Evolutionary conservation across 2,329 filamentous ascomycete species (phyloP), one percentile per base, ranked within the genome.

Genomic region (Cucurbitaria berberidis): DNA sequence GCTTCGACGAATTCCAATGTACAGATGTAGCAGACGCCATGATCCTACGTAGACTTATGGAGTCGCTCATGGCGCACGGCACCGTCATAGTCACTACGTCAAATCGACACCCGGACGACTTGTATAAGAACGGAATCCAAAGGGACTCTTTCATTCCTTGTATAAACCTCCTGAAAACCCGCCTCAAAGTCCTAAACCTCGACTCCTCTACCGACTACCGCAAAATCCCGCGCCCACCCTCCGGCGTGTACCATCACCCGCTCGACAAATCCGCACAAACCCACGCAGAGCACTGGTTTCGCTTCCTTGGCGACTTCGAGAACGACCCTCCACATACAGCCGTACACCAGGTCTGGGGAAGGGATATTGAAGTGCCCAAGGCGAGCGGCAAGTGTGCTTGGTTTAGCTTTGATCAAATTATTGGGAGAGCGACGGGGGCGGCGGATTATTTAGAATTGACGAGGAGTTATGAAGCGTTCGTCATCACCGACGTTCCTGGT

Each of bases 1-100:
- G 95, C 75, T 99, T 99, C 72, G 95, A 99, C 76, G 95, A 99
- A 78, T 99, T 99, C 71, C 95, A 99, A 74, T 97, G 93, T 72
- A 99, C 95, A 34, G 95, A 99, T 76, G 93, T 99, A 27, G 95
- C 95, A 15, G 93, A 98, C 78, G 95, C 95, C 65, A 99, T 99
- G 95, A 99, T 99, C 66, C 75, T 99, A 63, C 84, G 95, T 66
- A 84, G 90, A 81, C 81, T 99, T 5, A 85, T 99, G 8, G 93
- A 98, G 76, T 84, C 86, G 1, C 84, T 99, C 49, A 97, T 98
- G 92, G 90, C 90, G 3, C 93, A 98, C 69, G 95, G 95, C n/a
- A 92, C 96, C 2, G 93, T 98, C 15, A 83, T 99, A 46, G 89
- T 99, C 27, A 98, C 95, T 6, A 99, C 95, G 0, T 96, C 91